phyloP scores from a whole-genome alignment of 495 filamentous ascomycete species.

The Xylaria acuta region DNA sequence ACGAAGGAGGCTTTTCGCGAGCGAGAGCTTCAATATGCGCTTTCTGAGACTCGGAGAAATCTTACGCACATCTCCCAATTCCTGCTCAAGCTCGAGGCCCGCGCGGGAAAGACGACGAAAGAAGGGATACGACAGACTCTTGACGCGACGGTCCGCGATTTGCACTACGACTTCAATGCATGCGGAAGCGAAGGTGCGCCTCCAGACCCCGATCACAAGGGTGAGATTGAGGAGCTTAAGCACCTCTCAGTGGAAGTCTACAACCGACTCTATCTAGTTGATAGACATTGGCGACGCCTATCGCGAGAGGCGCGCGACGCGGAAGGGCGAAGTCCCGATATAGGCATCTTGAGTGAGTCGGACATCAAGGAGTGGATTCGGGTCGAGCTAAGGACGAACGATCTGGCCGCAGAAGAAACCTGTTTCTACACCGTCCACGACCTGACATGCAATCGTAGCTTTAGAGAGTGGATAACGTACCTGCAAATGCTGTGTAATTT shows the following conservation, averaged over 20 bases:
- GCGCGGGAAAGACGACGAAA: slow-evolving; percentile 37
- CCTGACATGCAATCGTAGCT: slow-evolving; percentile 21
- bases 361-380: slow-evolving; percentile 27
- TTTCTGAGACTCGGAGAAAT: slow-evolving; percentile 29
- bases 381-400: slow-evolving; percentile 27
- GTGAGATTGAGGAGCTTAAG: slow-evolving; percentile 35
- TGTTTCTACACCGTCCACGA: slow-evolving; percentile 33
- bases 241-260: slow-evolving; percentile 29
- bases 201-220: neutral
- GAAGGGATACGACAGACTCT: slow-evolving; percentile 37
- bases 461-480: slow-evolving; percentile 34
- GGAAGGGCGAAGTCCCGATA: slow-evolving; percentile 14
- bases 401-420: slow-evolving; percentile 20
- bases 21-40: slow-evolving; percentile 28
- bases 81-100: slow-evolving; percentile 37
- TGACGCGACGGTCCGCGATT: slow-evolving; percentile 34
- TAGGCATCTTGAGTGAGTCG: slow-evolving; percentile 30
- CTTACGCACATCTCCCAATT: slow-evolving; percentile 38
- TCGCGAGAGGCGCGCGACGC: slow-evolving; percentile 10
- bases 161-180: slow-evolving; percentile 12
- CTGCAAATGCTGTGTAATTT: slow-evolving; percentile 28
- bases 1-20: slow-evolving; percentile 28
- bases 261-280: slow-evolving; percentile 36
- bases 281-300: slow-evolving; percentile 32
- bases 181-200: neutral